These are phyloP conservation scores for Centrapalus pauciflorus DNA, from an alignment of 129 eudicot species.

Conservation along the genomic window DNA sequence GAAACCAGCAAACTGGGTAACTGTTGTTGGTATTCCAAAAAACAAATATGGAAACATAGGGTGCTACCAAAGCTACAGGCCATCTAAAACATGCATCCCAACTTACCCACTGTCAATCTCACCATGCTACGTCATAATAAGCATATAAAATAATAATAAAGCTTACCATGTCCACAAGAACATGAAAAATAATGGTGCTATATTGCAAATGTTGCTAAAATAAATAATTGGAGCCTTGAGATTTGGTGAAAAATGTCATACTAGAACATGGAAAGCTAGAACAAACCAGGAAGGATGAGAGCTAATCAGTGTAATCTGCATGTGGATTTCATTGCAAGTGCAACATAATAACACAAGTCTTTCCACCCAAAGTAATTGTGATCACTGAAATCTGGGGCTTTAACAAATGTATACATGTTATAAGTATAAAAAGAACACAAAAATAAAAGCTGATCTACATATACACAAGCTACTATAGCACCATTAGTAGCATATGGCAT, in stretches of 20 bases:
- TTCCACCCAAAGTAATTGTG: background rate
- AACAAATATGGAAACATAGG: background rate
- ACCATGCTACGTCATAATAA: background rate
- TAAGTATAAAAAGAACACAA: background rate
- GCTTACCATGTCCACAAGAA: background rate
- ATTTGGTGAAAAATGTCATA: background rate
- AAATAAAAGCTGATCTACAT: background rate
- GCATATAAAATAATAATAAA: background rate
- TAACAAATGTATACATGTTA: background rate
- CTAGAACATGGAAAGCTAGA: background rate
- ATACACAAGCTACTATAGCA: background rate
- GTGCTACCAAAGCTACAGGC: too few relatives aligned
- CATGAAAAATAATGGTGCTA: background rate
- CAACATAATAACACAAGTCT: background rate
- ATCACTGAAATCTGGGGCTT: background rate
- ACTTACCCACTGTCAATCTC: too few relatives aligned
- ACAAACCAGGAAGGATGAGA: background rate
- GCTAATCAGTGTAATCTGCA: background rate
- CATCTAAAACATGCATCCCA: too few relatives aligned
- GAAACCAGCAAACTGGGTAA: too few relatives aligned
- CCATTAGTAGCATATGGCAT: background rate
- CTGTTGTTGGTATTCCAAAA: background rate
- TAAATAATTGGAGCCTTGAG: background rate
- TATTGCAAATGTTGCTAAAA: background rate
- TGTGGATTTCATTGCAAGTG: background rate